Percentiles rank a stretch among this genome's conserved stretches.
Evolutionary conservation across 768 basidiomycete species (phyloP).

Genomic region (Naganishia vaughanmartiniae): DNA sequence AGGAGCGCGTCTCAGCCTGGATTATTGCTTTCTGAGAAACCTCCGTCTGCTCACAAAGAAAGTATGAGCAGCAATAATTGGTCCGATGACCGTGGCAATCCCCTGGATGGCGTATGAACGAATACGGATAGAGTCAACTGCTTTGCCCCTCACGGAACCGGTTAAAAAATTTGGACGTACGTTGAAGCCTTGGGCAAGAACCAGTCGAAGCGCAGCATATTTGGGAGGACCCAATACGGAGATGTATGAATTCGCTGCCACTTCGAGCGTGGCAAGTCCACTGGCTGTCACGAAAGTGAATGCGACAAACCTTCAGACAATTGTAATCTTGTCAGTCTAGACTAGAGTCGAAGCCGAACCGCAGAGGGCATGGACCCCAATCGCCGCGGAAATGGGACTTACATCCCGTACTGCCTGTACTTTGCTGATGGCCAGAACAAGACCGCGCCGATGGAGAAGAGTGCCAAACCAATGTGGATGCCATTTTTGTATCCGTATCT

Average conservation of each 20-base stretch:
- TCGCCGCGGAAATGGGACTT: background rate
- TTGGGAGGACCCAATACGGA: conserved; percentile 31
- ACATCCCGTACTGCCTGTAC: conserved; percentile 29
- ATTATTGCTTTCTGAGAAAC: background rate
- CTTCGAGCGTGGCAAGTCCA: conserved; percentile 37
- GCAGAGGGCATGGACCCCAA: background rate
- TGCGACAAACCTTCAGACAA: conserved; percentile 27
- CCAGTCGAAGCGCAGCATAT: conserved; percentile 33
- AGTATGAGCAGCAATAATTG: conserved; percentile 37
- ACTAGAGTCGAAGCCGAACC: no score
- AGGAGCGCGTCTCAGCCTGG: background rate
- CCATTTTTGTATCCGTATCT: conserved; percentile 39
- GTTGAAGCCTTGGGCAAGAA: conserved; percentile 37
- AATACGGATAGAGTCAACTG: background rate
- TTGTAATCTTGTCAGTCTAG: background rate
- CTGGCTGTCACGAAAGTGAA: conserved; percentile 34
- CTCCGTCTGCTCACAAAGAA: conserved; percentile 32
- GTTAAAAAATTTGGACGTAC: background rate
- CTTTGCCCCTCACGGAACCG: background rate
- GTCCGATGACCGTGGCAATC: conserved; percentile 40
- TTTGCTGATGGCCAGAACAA: conserved; percentile 39
- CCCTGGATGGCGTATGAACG: conserved; percentile 12
- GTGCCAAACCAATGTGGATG: conserved; percentile 37
- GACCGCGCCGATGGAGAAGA: conserved; percentile 35
- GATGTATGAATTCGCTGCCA: conserved; percentile 37